Evolutionary conservation across 2,329 filamentous ascomycete genomes (phyloP).

Genomic region (Diaporthe vexans): DNA sequence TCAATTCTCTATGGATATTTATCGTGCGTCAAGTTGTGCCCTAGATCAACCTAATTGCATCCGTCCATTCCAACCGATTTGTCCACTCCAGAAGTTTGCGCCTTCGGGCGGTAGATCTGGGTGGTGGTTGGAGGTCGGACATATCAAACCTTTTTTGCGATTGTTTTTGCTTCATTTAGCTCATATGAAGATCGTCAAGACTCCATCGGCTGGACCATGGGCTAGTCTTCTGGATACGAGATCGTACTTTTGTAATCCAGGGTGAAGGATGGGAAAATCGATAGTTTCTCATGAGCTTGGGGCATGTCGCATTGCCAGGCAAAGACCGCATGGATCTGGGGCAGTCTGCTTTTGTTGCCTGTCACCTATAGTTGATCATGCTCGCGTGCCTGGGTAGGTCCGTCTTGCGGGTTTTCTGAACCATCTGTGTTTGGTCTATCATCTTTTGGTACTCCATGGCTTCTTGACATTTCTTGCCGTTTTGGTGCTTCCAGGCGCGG

Average conservation of each 20-base stretch:
- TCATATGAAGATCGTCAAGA: slow-evolving; percentile 18
- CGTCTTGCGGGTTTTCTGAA: not conserved
- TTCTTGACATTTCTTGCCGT: slow-evolving; percentile 1
- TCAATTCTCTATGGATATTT: slow-evolving; percentile 63
- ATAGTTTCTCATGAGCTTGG: not conserved
- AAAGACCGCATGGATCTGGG: not conserved
- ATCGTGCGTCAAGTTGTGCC: slow-evolving; percentile 80
- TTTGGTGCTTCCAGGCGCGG: not conserved
- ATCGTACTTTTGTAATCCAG: no score
- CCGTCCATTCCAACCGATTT: slow-evolving; percentile 66
- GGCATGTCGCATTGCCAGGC: slow-evolving; percentile 19
- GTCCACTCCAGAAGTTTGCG: slow-evolving; percentile 57
- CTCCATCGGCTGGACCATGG: slow-evolving; percentile 7
- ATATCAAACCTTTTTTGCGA: slow-evolving; percentile 47
- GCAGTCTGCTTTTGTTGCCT: slow-evolving; percentile 3
- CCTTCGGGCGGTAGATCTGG: slow-evolving; percentile 54
- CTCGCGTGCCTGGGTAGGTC: not conserved
- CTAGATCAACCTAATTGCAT: slow-evolving; percentile 86
- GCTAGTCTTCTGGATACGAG: not conserved
- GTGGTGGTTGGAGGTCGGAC: slow-evolving; percentile 59
- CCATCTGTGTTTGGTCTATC: slow-evolving; percentile 26
- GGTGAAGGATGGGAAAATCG: not conserved
- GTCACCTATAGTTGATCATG: not conserved
- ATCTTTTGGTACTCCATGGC: slow-evolving; percentile 7
- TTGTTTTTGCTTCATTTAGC: slow-evolving; percentile 1